Evolutionary conservation across 192 early-diverging fungal genomes (phyloP), one percentile per base, ranked within the genome.

Genomic region (Linnemannia schmuckeri): DNA sequence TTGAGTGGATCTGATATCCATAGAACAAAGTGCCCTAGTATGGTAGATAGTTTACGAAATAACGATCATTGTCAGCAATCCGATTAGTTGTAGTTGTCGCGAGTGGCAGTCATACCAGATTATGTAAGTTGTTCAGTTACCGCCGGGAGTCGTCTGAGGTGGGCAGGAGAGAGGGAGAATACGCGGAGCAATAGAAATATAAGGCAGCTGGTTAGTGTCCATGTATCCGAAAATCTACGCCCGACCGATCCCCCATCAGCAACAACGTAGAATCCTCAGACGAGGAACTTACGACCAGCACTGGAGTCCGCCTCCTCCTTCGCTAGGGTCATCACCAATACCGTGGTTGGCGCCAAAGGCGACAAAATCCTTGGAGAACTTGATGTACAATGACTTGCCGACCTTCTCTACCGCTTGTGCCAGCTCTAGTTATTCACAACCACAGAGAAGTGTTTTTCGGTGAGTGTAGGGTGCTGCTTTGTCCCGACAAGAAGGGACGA

Each of bases 381-480:
- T 94, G 37, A 96, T 87, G 30, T 94, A 91, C 44, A 92, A 94
- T 13, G 89, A 88, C 75, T 93, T 94, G n/a, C 93, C 87, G 22
- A 96, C 89, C 88, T 95, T 95, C 73, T 96, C 96, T 10, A 96
- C 78, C 2, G 90, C 91, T 61, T 90, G 91, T 27, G 92, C 91
- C 72, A 94, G 87, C 77, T 93, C 94, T 91, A 79, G 15, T 22
- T 8, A 33, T 57, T 55, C 15, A 46, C 47, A 20, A 35, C 8
- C 18, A 17, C 3, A 37, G 61, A 24, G n/a, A 35, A 13, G 44
- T 27, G 33, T 2, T 9, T 33, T 2, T 9, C 20, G 0, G 40
- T 22, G 0, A 24, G 46, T 13, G 27, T 35, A 27, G 44, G 4
- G 22, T 30, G 3, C 13, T 44, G 0, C 12, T 27, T 24, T 41